phyloP scores from a whole-genome alignment of 1,284 basidiomycete genomes.

The Thelephora terrestris region DNA sequence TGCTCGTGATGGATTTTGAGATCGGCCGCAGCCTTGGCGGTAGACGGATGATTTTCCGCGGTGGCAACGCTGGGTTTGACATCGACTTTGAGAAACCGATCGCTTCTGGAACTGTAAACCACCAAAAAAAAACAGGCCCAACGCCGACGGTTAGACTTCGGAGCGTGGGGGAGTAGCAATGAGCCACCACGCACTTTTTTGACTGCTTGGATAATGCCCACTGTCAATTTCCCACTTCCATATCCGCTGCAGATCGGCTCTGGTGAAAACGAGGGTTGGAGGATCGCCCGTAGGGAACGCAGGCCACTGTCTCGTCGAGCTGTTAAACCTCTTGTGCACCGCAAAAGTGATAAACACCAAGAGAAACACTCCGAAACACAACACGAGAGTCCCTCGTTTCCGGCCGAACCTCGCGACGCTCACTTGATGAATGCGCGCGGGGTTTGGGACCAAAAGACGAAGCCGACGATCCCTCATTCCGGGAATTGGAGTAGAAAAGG shows the following conservation, averaged over 20 bases:
- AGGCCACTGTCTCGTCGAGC: slow-evolving; percentile 56
- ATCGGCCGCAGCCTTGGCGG: slow-evolving; percentile 36
- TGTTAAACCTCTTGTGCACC: slow-evolving; percentile 46
- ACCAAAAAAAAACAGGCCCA: background rate
- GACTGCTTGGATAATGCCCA: slow-evolving; percentile 82
- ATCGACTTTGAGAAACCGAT: slow-evolving; percentile 48
- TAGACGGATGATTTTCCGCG: slow-evolving; percentile 30
- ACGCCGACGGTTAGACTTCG: background rate
- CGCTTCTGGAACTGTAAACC: slow-evolving; percentile 56
- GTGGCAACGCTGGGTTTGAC: slow-evolving; percentile 65
- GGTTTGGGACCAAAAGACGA: slow-evolving; percentile 52
- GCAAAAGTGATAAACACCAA: slow-evolving; percentile 47
- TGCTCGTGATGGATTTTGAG: slow-evolving; percentile 24
- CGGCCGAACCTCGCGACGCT: slow-evolving; percentile 49
- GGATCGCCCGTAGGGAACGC: slow-evolving; percentile 50
- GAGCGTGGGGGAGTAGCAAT: slow-evolving; percentile 2
- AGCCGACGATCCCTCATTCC: slow-evolving; percentile 41
- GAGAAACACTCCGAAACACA: slow-evolving; percentile 38
- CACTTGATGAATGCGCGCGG: slow-evolving; percentile 47
- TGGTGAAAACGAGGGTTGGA: slow-evolving; percentile 66
- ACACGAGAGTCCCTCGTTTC: slow-evolving; percentile 39
- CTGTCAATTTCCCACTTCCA: slow-evolving; percentile 91
- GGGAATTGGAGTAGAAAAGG: slow-evolving; percentile 51
- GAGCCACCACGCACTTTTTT: slow-evolving; percentile 44
- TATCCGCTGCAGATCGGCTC: slow-evolving; percentile 73